These are phyloP conservation scores for Aspergillus egyptiacus DNA, from an alignment of 495 filamentous ascomycete genomes.

Conservation along the genomic window DNA sequence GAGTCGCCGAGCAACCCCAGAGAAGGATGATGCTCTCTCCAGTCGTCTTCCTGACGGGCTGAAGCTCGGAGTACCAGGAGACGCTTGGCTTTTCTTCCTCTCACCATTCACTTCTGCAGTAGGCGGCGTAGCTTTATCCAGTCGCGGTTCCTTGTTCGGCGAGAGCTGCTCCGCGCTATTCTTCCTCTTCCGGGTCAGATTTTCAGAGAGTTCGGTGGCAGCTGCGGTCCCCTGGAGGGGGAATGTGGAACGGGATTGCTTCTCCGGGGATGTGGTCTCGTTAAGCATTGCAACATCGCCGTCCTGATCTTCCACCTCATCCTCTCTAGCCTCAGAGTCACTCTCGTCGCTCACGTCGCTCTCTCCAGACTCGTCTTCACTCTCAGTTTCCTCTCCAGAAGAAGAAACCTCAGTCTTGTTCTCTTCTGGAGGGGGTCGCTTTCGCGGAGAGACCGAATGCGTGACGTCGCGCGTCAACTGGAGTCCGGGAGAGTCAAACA, in stretches of 20 bases:
- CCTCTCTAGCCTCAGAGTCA: neutral
- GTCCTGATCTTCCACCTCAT: neutral
- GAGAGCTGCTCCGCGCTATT: conserved; percentile 14
- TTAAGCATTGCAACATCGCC: conserved; percentile 7
- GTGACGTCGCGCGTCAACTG: conserved; percentile 2
- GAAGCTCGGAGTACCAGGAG: conserved; percentile 1
- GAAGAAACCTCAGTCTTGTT: neutral
- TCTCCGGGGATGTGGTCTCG: neutral
- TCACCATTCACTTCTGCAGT: neutral
- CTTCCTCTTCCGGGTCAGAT: conserved; percentile 24
- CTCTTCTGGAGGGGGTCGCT: neutral
- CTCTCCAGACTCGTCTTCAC: conserved; percentile 2
- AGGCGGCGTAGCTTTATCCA: conserved; percentile 10
- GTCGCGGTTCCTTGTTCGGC: conserved; percentile 27
- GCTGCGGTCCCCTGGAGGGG: neutral
- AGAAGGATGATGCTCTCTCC: conserved; percentile 19
- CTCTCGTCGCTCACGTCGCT: neutral
- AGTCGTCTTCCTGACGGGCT: conserved; percentile 16
- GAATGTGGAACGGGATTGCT: neutral
- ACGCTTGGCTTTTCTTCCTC: neutral
- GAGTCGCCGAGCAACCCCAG: conserved; percentile 19
- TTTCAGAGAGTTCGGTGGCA: neutral
- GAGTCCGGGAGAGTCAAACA: conserved; percentile 3
- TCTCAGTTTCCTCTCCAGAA: neutral
- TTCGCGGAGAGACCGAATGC: conserved; percentile 5